Base-by-base conservation (phyloP, 495 filamentous ascomycete species). In the Geopyxis carbonaria region DNA sequence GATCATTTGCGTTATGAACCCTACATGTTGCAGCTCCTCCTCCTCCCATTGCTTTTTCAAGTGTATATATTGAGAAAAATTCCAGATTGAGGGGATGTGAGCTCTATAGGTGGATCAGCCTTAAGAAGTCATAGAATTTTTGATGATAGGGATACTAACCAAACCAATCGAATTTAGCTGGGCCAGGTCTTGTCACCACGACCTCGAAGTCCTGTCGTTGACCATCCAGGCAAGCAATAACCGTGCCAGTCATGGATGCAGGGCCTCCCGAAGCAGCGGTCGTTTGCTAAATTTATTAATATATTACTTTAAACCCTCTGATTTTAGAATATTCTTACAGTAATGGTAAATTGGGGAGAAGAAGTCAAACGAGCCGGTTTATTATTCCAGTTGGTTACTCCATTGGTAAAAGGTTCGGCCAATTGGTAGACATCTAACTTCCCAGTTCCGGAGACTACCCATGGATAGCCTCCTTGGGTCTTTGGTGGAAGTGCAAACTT, bases 131-230 rank as follows among this genome's bases (percentile, higher is more conserved):
- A 11, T 3, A 5, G 11, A 15, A 11, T 30, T 30, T 2, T 11
- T 11, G 15, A n/a, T 30, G 2, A 11, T n/a, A 30, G 14, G 11
- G 31, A 13, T 6, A 38, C 34, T 22, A 13, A 41, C 38, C 38
- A 33, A 14, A 41, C 38, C 38, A 41, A 22, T 41, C 16, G 18
- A 41, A 41, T 14, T 11, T 20, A 7, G 13, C 29, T 15, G 29
- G 34, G 18, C 16, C 13, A 5, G 21, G 11, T 11, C 28, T 10
- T 7, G 14, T 20, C 9, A 8, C 29, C 5, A 30, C 29, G 15
- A 41, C 28, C 29, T 41, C 38, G 19, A 41, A 41, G 20, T 41
- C 38, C 38, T 25, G 23, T 10, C 38, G 10, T 30, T 41, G 28
- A 10, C 38, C 38, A 10, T 15, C 29, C 15, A 32, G 31, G 29